Evolutionary conservation across 202 grass and related monocot species (phyloP).

Genomic region (Sporobolus alterniflorus): DNA sequence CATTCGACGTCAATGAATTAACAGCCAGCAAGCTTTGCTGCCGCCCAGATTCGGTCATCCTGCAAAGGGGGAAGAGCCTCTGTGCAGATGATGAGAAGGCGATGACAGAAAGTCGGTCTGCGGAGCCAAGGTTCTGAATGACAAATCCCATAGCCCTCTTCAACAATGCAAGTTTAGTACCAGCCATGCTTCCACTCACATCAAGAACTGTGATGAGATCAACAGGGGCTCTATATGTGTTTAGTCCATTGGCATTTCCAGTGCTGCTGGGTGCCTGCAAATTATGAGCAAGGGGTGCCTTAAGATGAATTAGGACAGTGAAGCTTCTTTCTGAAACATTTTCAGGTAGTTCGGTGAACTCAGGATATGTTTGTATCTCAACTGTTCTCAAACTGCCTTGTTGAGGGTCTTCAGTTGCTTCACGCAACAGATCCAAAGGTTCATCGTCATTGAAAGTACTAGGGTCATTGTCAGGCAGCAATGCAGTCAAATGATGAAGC

Average conservation of each 20-base stretch:
- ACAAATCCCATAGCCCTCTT: conserved; percentile 99
- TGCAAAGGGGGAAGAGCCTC: conserved; percentile 74
- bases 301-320: conserved; percentile 82
- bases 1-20: conserved; percentile 78
- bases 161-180: conserved; percentile 90
- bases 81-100: conserved; percentile 89
- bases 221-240: conserved; percentile 64
- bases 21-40: conserved; percentile 79
- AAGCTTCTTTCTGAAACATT: conserved; percentile 72
- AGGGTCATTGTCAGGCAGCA: conserved; percentile 61
- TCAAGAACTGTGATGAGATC: conserved; percentile 97
- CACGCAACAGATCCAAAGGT: conserved; percentile 57
- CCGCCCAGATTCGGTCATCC: conserved; percentile 82
- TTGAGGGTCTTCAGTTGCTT: conserved; percentile 32
- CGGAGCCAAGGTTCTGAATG: conserved; percentile 89
- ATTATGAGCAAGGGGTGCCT: conserved; percentile 59
- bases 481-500: conserved; percentile 52
- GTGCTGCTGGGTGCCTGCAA: conserved; percentile 13
- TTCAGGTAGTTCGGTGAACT: conserved; percentile 73
- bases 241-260: conserved; percentile 21
- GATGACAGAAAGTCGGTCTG: conserved; percentile 83
- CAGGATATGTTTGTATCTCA: conserved; percentile 75
- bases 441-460: conserved; percentile 76
- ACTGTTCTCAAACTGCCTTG: conserved; percentile 54
- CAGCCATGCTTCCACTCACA: conserved; percentile 96